Percentiles rank a stretch among this genome's conserved stretches.
These are phyloP conservation scores for Hibiscus trionum DNA, from an alignment of 345 rosid genomes.

Conservation along the genomic window DNA sequence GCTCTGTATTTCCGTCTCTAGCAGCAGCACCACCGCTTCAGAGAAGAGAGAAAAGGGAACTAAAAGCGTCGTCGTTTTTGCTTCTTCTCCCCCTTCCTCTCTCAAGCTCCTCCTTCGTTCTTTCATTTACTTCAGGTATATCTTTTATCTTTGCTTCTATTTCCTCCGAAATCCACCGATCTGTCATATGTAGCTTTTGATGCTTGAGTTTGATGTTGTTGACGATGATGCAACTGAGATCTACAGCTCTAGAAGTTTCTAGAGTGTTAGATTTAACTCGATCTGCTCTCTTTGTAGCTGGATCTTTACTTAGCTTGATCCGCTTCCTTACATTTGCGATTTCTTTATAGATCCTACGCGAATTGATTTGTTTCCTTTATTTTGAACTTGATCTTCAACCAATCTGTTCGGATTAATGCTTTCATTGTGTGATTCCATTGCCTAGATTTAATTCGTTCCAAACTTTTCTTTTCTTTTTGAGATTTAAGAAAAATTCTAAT, in stretches of 20 bases:
- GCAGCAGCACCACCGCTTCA: neutral
- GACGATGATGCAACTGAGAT: slow-evolving; percentile 16
- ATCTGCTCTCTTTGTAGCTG: neutral
- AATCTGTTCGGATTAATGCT: neutral
- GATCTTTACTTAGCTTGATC: slow-evolving; percentile 5
- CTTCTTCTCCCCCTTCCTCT: neutral
- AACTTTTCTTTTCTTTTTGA: neutral
- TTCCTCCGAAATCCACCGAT: neutral
- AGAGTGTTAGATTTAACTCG: neutral
- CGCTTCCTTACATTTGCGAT: neutral
- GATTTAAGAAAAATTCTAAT: neutral
- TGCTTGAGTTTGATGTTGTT: neutral
- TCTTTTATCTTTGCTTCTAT: neutral
- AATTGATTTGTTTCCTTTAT: neutral
- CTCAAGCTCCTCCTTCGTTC: neutral
- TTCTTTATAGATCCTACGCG: neutral
- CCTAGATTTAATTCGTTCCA: neutral
- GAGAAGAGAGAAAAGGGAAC: neutral
- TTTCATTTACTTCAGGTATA: neutral
- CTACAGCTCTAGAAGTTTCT: slow-evolving; percentile 6
- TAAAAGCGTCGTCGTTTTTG: slow-evolving; percentile 3
- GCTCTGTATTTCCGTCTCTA: neutral
- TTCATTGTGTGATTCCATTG: neutral
- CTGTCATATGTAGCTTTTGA: slow-evolving; percentile 10
- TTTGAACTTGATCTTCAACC: neutral